These are phyloP conservation scores for Otatea glauca DNA, from an alignment of 176 grass and related monocot species.

Conservation along the genomic window DNA sequence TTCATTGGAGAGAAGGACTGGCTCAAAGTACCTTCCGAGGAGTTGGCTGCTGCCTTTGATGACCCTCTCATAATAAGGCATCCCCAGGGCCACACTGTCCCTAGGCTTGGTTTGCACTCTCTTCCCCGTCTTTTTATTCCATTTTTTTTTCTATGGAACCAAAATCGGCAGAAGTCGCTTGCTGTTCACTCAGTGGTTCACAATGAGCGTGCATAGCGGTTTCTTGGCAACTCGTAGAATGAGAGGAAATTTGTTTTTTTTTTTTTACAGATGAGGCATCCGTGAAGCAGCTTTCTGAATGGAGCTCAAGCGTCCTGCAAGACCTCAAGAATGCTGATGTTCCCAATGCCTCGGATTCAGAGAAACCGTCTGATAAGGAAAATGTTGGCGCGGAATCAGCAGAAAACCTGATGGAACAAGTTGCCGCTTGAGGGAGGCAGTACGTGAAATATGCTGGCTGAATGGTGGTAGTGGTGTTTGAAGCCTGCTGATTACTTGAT, in stretches of 20 bases:
- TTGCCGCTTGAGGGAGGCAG: slow-evolving; percentile 43
- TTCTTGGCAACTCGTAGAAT: neutral
- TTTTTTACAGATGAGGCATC: slow-evolving; percentile 55
- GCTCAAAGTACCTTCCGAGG: slow-evolving; percentile 87
- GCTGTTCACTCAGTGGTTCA: slow-evolving; percentile 13
- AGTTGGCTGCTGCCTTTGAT: slow-evolving; percentile 77
- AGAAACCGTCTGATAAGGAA: slow-evolving; percentile 16
- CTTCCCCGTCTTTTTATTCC: neutral
- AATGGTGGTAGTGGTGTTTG: neutral
- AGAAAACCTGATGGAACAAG: slow-evolving; percentile 42
- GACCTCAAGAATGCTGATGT: neutral
- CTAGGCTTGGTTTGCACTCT: slow-evolving; percentile 66
- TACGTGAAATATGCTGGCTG: neutral
- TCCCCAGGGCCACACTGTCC: slow-evolving; percentile 89
- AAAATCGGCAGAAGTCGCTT: neutral
- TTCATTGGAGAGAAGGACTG: slow-evolving; percentile 97
- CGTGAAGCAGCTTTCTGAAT: slow-evolving; percentile 62
- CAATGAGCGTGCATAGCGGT: neutral
- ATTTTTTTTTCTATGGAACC: neutral
- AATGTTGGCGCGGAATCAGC: neutral
- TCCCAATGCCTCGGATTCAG: neutral
- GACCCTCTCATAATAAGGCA: slow-evolving; percentile 80
- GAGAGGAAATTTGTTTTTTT: neutral
- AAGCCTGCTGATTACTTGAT: neutral
- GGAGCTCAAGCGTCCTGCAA: slow-evolving; percentile 64